These are phyloP conservation scores for Aspergillus sclerotioniger DNA, from an alignment of 495 filamentous ascomycete genomes.

Conservation along the genomic window DNA sequence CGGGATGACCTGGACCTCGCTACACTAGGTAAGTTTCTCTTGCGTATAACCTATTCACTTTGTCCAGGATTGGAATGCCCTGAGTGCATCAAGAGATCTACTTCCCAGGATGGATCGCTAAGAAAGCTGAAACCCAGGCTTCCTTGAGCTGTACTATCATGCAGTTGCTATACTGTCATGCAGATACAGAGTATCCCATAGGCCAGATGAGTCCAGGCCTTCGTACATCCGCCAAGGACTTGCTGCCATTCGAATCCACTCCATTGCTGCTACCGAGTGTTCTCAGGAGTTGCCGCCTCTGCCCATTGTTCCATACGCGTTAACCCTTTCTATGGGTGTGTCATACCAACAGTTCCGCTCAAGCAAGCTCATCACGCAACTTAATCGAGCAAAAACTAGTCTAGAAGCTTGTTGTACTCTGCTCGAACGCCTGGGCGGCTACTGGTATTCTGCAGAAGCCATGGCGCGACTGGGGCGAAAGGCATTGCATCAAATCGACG, in stretches of 20 bases:
- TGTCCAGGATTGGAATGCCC: too few species aligned
- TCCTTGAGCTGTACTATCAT: slow-evolving; percentile 69
- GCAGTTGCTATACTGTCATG: slow-evolving; percentile 64
- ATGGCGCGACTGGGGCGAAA: slow-evolving; percentile 55
- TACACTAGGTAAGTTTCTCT: slow-evolving; percentile 24
- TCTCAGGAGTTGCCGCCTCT: slow-evolving; percentile 53
- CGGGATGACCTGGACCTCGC: slow-evolving; percentile 27
- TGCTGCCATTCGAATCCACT: slow-evolving; percentile 64
- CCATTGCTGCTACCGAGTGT: slow-evolving; percentile 55
- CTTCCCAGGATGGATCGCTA: neutral
- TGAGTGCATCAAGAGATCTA: too few species aligned
- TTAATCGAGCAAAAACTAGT: slow-evolving; percentile 57
- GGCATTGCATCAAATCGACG: slow-evolving; percentile 34
- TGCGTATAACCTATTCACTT: too few species aligned
- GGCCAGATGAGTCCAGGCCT: slow-evolving; percentile 35
- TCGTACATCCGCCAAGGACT: slow-evolving; percentile 64
- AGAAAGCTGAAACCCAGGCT: slow-evolving; percentile 35
- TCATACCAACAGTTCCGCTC: slow-evolving; percentile 69
- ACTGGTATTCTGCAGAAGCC: slow-evolving; percentile 62
- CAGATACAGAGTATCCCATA: slow-evolving; percentile 41
- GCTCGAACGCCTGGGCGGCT: slow-evolving; percentile 53
- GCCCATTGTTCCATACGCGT: slow-evolving; percentile 66
- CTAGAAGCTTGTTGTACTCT: slow-evolving; percentile 57
- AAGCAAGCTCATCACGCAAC: slow-evolving; percentile 61
- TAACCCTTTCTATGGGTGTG: slow-evolving; percentile 65